Conservation (phyloP, 345 rosid species). For the Rhodomyrtus tomentosa region DNA sequence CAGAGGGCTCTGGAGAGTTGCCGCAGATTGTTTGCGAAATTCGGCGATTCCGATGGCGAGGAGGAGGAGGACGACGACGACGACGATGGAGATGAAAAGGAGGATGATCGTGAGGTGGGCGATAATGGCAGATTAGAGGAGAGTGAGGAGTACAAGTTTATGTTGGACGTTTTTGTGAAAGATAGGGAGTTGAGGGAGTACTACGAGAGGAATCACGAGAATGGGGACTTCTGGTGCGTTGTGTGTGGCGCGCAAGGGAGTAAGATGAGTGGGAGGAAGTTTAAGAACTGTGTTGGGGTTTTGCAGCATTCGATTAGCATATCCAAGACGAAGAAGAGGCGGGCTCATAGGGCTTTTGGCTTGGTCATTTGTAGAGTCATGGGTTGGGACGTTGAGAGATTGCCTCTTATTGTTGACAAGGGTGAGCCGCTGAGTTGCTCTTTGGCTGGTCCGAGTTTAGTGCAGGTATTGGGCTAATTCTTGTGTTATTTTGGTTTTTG, state of each 20-base stretch:
- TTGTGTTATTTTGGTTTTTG: neutral
- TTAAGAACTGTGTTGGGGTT: constrained; percentile 46
- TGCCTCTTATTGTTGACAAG: constrained; percentile 27
- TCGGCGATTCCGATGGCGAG: constrained; percentile 10
- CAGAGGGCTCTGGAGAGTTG: constrained; percentile 25
- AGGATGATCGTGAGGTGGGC: constrained; percentile 6
- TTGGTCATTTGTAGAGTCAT: constrained; percentile 62
- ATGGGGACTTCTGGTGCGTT: constrained; percentile 52
- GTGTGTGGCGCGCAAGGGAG: constrained; percentile 44
- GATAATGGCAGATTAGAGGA: constrained; percentile 17
- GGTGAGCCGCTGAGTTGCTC: constrained; percentile 18
- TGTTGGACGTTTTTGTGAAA: constrained; percentile 31
- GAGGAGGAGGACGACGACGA: constrained; percentile 8
- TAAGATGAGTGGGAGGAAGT: constrained; percentile 26
- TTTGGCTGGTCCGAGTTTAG: neutral
- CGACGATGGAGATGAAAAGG: neutral
- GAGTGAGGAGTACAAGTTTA: constrained; percentile 29
- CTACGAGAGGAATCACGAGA: constrained; percentile 35
- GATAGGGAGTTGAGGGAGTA: constrained; percentile 40
- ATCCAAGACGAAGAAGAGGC: constrained; percentile 34
- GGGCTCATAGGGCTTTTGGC: constrained; percentile 58
- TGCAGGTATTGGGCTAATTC: constrained; percentile 4
- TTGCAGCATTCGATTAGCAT: constrained; percentile 47
- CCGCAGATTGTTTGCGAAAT: constrained; percentile 17
- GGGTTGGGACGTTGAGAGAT: constrained; percentile 52